phyloP scores from a whole-genome alignment of 805 yeast genomes.

The Zygosaccharomyces bailii region DNA sequence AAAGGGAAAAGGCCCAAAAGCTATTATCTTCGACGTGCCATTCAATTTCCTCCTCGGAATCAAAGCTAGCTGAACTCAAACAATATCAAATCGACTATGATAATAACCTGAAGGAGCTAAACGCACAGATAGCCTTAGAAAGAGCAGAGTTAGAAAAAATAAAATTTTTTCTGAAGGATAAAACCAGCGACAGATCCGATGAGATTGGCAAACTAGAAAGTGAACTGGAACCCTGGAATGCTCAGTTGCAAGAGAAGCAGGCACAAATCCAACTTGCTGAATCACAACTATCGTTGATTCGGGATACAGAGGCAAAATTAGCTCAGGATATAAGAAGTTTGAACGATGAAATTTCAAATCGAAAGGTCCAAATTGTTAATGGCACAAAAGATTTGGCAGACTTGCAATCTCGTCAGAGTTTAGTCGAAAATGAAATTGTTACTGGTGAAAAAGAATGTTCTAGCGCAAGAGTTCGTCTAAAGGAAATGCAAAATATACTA shows the following conservation, averaged over 20 bases:
- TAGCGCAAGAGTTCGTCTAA: slow-evolving; percentile 47
- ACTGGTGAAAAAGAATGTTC: slow-evolving; percentile 57
- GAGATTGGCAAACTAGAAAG: slow-evolving; percentile 62
- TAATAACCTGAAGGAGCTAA: slow-evolving; percentile 45
- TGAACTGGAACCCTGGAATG: slow-evolving; percentile 80
- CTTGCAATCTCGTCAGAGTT: slow-evolving; percentile 48
- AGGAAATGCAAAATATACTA: slow-evolving; percentile 53
- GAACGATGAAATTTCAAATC: slow-evolving; percentile 42
- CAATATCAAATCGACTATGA: slow-evolving; percentile 44
- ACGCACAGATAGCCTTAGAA: slow-evolving; percentile 48
- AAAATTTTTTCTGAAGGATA: slow-evolving; percentile 62
- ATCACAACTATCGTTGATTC: slow-evolving; percentile 59
- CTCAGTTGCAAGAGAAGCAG: slow-evolving; percentile 57
- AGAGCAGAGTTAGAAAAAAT: slow-evolving; percentile 57
- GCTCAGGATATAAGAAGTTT: slow-evolving; percentile 45
- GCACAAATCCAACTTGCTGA: slow-evolving; percentile 62
- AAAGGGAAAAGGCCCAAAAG: slow-evolving; percentile 58
- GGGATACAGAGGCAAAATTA: slow-evolving; percentile 43
- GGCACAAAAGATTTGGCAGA: slow-evolving; percentile 46
- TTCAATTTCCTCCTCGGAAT: slow-evolving; percentile 43
- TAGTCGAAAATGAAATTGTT: slow-evolving; percentile 50
- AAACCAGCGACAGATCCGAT: slow-evolving; percentile 64
- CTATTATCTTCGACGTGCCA: slow-evolving; percentile 47
- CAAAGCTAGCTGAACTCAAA: slow-evolving; percentile 45
- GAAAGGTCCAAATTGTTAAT: slow-evolving; percentile 47